These are phyloP conservation scores for Helianthus annuus DNA, from an alignment of 129 eudicot genomes.

Conservation along the genomic window HanXRQr2.0-SUNRISE NC_035448.2:183308741-183309240, in stretches of 20 bases:
- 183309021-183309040: conserved; percentile 15
- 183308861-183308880: conserved; percentile 15
- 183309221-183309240: too few species aligned
- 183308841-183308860: background rate
- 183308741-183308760: background rate
- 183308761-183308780: background rate
- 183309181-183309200: too few species aligned
- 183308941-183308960: background rate
- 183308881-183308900: conserved; percentile 66
- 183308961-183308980: conserved; percentile 24
- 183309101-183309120: too few species aligned
- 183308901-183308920: conserved; percentile 70
- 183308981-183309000: conserved; percentile 26
- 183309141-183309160: too few species aligned
- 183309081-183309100: too few species aligned
- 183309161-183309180: too few species aligned
- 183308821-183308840: background rate
- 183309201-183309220: too few species aligned
- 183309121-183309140: too few species aligned
- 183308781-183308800: background rate
- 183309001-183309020: conserved; percentile 20
- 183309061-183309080: too few species aligned
- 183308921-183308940: conserved; percentile 54
- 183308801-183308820: background rate
- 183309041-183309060: conserved; percentile 3